phyloP scores from a whole-genome alignment of 73 alveolate genomes.

The Loxodes magnus region DNA sequence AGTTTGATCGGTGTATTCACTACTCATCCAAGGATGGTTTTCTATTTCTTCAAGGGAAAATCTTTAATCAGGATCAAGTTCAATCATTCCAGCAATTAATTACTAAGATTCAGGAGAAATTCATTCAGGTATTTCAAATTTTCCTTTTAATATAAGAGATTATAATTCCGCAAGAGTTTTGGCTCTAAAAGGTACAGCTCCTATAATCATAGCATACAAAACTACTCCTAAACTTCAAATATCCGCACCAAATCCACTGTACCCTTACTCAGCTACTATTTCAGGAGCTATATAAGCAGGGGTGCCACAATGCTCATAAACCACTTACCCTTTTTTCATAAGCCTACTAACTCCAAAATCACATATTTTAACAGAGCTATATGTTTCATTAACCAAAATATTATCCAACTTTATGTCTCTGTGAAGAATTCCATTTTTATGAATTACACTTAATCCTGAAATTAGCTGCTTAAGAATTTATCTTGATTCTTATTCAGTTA shows the following conservation, averaged over 20 bases:
- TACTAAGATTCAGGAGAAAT: conserved; percentile 51
- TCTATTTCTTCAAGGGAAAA: conserved; percentile 48
- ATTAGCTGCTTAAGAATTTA: conserved; percentile 53
- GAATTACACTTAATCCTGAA: conserved; percentile 50
- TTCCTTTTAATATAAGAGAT: conserved; percentile 46
- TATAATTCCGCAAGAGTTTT: conserved; percentile 55
- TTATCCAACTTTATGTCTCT: conserved; percentile 85
- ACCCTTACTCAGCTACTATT: conserved; percentile 56
- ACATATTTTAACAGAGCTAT: conserved; percentile 60
- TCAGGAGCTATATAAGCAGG: conserved; percentile 91
- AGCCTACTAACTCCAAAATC: conserved; percentile 82
- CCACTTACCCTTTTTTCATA: conserved; percentile 44
- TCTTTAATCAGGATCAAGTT: conserved; percentile 64
- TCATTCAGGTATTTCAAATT: conserved; percentile 50
- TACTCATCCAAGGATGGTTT: conserved; percentile 63
- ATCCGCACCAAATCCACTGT: conserved; percentile 64
- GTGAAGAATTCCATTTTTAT: conserved; percentile 44
- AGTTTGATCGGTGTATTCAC: neutral
- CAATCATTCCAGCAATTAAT: conserved; percentile 50
- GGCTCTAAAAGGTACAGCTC: conserved; percentile 81
- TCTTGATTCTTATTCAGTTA: conserved; percentile 62
- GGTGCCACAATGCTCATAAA: conserved; percentile 76
- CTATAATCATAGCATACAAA: conserved; percentile 75
- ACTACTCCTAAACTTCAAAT: conserved; percentile 86
- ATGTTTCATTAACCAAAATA: conserved; percentile 49